Evolutionary conservation across 1,139 yeast species (phyloP), one percentile per base, ranked within the genome.

Genomic region (Pichia terricola): DNA sequence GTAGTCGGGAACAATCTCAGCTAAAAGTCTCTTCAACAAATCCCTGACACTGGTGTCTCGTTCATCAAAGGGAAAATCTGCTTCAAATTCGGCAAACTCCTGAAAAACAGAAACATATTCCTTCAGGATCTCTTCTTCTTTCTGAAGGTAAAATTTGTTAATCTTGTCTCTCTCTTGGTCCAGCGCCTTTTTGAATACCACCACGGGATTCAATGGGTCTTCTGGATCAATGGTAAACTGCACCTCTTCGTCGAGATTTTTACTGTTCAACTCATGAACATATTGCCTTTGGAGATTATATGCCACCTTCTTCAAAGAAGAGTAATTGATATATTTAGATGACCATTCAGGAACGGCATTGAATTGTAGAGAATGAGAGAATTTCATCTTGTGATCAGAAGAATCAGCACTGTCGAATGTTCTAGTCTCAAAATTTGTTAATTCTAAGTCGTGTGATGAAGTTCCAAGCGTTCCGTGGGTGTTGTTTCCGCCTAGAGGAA

Each of bases 261-360:
- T 50, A 28, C 44, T 36, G 26, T 52, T 50, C n/a, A 67, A 51
- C 31, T 60, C 62, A 35, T 65, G 67, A 36, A 65, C 65, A 37
- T 64, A 58, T 44, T 66, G 65, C 46, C 71, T 62, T 47, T 73
- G 77, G 32, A 72, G 60, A 28, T 61, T 53, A 57, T 81, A 81
- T 38, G 81, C 75, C 27, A 71, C 66, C 59, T 78, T 79, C 57
- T 82, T 82, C 40, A 82, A 68, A 8, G 73, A 69, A 4, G 81
- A 76, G 60, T 81, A 81, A 58, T 79, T 79, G 49, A 82, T 68
- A 57, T 82, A 82, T 49, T 71, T 64, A 45, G 81, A 77, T 43
- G 80, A 72, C 89, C 91, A 82, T 57, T 82, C 91, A 4, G 91
- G 89, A 34, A 82, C 89, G 26, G 86, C 84, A 60, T 82, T 82